Evolutionary conservation across 78 protist species (phyloP), one percentile per base, ranked within the genome.

Genomic region (Speleostelium caveatum): DNA sequence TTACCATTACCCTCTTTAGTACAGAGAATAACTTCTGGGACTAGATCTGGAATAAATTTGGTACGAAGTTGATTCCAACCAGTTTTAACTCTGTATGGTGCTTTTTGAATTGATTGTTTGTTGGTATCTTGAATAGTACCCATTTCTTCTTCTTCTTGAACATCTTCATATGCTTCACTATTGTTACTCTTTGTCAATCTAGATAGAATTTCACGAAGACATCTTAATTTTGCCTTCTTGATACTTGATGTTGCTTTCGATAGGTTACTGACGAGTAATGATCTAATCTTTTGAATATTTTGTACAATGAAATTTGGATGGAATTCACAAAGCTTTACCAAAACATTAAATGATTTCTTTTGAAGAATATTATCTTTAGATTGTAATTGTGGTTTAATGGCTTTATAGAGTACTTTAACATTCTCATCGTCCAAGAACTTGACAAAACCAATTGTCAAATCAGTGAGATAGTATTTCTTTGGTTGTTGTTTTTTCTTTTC

Each of bases 391-490:
- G 89, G 89, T 39, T 80, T 80, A 33, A 80, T 80, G 16, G 68
- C 74, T 26, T 80, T 80, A 26, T 67, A 80, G 38, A 80, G 53
- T n/a, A 72, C 74, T 36, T 58, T 66, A 14, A 80, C 22, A n/a
- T 80, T 51, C 42, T 80, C 77, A 26, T 80, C 77, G 30, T 65
- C 69, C 7, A 80, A 68, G 30, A 56, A 67, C 33, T 80, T 80
- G 22, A 80, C 77, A n/a, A 80, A 80, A 68, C 89, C 89, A 53
- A 80, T 28, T 6, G 89, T 80, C 74, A 80, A 80, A 38, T 80
- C 89, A 7, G 89, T 80, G 4, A 80, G 53, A 58, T 80, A 80
- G 62, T 80, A 80, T 56, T 56, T 65, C 89, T 80, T 80, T 32
- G 89, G 36, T 6, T 45, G 6, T 14, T 6, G 10, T 30, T 66